Evolutionary conservation across 2,329 filamentous ascomycete genomes (phyloP), one percentile per base, ranked within the genome.

Genomic region (Penicillium sp.): DNA sequence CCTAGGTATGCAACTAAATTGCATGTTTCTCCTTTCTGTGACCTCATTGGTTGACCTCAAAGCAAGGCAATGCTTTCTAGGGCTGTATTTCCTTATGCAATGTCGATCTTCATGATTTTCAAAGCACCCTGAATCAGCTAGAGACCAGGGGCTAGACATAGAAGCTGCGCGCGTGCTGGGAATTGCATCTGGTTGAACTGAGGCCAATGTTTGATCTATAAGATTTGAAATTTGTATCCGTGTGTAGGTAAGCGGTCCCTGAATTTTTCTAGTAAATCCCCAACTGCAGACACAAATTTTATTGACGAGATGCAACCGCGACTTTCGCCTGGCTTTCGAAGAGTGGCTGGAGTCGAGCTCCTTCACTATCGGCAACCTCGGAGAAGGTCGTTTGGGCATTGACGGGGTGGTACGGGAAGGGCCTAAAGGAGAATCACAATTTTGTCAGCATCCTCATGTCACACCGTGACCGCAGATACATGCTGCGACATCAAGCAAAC

Each of bases 391-490:
- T 57, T 1, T 58, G 47, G 43, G 60, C 59, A 4, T 58, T 54
- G 16, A 62, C 59, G 0, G 61, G 60, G 36, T 67, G 61, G 7
- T 66, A 67, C 1, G 61, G 63, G 45, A 61, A 66, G 7, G 64
- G 63, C 8, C 63, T 67, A 34, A 9, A 2, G 40, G 14, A 54
- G 16, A 3, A 49, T 34, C 46, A n/a, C 27, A 16, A 10, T 6
- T 8, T 1, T 22, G 13, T 36, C 34, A 36, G 34, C 6, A n/a
- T 4, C 4, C 11, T 10, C 10, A 34, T 34, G 2, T 4, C 2
- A 34, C 8, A 34, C 2, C 2, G 8, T 4, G 31, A 13, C 13
- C 8, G 13, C 4, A 34, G 13, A 14, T 5, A 11, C 2, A 14
- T 36, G 3, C 6, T 0, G 24, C 24, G 3, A 9, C 8, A 21